phyloP scores from a whole-genome alignment of 31 red algal genomes.

The Endocladia muricata region DNA sequence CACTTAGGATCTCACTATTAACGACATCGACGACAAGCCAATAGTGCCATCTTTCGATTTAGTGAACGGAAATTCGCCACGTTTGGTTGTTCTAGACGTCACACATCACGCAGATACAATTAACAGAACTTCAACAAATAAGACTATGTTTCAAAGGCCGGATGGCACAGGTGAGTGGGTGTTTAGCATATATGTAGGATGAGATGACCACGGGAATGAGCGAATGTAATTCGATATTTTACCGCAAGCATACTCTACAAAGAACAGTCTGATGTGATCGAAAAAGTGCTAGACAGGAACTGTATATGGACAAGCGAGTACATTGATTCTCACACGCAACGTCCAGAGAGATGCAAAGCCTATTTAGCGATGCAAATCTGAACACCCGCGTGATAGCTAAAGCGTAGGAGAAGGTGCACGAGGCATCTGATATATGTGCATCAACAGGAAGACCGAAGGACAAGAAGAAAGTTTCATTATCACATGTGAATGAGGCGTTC shows the following conservation, averaged over 20 bases:
- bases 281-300: not conserved
- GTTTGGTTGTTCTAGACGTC: not conserved
- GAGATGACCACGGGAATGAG: constrained; percentile 1
- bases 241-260: not conserved
- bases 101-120: not conserved
- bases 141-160: not conserved
- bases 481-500: not conserved
- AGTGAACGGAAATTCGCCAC: not conserved
- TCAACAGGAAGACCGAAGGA: not conserved
- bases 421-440: not conserved
- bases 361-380: not conserved
- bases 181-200: not conserved
- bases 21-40: not conserved
- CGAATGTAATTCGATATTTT: not conserved
- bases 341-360: not conserved
- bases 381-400: not conserved
- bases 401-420: not conserved
- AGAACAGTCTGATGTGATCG: not conserved
- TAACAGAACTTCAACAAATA: not conserved
- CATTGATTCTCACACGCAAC: not conserved
- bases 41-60: not conserved
- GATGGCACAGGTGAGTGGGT: not conserved
- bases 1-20: not conserved
- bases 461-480: not conserved
- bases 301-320: not conserved